A percentile compares a stretch with the other conserved stretches of the same genome.
These are phyloP conservation scores for Lasiodiplodia hormozganensis DNA, from an alignment of 2,329 filamentous ascomycete genomes.

Conservation along the genomic window DNA sequence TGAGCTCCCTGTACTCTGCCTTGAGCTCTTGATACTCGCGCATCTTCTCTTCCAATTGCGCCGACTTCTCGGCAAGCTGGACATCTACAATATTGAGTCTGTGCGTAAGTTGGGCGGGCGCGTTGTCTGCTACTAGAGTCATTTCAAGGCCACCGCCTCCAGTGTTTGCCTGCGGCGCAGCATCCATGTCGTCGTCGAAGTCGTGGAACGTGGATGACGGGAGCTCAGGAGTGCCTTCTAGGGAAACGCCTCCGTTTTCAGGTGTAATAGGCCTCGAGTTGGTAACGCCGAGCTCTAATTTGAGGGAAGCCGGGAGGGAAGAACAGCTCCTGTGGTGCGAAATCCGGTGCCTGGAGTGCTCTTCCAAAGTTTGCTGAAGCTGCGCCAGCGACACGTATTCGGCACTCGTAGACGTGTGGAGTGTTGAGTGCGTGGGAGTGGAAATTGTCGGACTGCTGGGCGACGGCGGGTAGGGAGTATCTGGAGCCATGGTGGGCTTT, in stretches of 20 bases:
- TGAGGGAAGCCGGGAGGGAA: neutral
- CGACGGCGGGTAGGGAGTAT: neutral
- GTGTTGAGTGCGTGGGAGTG: neutral
- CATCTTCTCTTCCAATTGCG: neutral
- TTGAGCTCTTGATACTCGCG: neutral
- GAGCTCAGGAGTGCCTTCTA: neutral
- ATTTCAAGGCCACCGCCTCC: neutral
- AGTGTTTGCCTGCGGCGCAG: neutral
- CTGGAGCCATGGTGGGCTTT: neutral
- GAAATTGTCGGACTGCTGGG: neutral
- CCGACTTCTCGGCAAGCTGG: neutral
- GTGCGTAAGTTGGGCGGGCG: neutral
- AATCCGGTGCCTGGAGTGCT: neutral
- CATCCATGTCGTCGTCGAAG: neutral
- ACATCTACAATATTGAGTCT: neutral
- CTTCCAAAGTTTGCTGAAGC: neutral
- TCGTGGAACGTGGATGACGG: neutral
- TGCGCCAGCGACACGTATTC: neutral
- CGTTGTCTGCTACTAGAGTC: neutral
- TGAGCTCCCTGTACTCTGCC: neutral
- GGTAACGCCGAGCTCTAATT: neutral
- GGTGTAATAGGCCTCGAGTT: neutral
- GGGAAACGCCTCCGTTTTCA: neutral
- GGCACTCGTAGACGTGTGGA: neutral
- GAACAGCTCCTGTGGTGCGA: neutral